Percentiles rank a stretch among this genome's conserved stretches.
Evolutionary conservation across 208 protist species (phyloP).

Genomic region (Acanthamoeba lugdunensis): DNA sequence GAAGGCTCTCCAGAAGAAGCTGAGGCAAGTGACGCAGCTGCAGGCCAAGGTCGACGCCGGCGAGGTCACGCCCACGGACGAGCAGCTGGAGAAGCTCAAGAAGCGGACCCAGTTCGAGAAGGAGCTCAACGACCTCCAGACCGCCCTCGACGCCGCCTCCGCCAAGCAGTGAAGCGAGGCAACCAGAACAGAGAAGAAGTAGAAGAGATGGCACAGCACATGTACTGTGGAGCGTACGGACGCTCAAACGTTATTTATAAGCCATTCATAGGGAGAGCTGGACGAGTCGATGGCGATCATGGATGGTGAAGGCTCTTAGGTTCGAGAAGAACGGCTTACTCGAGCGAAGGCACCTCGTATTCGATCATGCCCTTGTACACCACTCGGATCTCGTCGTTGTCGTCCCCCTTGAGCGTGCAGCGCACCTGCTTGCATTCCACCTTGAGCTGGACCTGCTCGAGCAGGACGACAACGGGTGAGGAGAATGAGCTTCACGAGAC

Average conservation of each 20-base stretch:
- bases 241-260: constrained; percentile 33
- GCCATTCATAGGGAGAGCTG: background rate
- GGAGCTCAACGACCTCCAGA: constrained; percentile 56
- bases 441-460: constrained; percentile 57
- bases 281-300: background rate
- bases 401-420: constrained; percentile 70
- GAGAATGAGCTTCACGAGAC: background rate
- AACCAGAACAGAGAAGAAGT: background rate
- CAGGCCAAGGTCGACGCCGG: constrained; percentile 55
- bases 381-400: constrained; percentile 66
- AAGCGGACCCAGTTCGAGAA: constrained; percentile 56
- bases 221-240: background rate
- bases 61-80: constrained; percentile 33
- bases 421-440: constrained; percentile 69
- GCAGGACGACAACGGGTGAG: background rate
- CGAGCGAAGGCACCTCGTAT: constrained; percentile 65
- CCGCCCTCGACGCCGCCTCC: constrained; percentile 22
- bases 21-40: constrained; percentile 53
- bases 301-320: background rate
- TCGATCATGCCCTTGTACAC: constrained; percentile 72
- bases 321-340: background rate
- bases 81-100: constrained; percentile 66
- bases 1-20: constrained; percentile 70
- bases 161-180: constrained; percentile 1
- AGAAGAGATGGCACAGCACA: background rate